phyloP scores from a whole-genome alignment of 768 basidiomycete species.

The Suillus alpinus region DNA sequence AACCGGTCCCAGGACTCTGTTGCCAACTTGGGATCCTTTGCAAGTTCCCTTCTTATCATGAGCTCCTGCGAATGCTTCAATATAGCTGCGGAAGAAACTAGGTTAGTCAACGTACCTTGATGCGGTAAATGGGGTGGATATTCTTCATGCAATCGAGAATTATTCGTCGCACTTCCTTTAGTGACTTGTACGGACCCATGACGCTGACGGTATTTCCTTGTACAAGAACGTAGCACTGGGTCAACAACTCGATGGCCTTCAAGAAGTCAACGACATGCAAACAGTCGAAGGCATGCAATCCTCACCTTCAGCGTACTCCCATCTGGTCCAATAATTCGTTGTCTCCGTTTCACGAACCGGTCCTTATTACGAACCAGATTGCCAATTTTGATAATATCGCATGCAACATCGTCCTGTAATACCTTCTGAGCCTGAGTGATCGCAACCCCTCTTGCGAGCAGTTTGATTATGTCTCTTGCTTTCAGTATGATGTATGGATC shows the following conservation, averaged over 20 bases:
- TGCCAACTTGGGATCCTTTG: conserved; percentile 95
- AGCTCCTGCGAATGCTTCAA: conserved; percentile 61
- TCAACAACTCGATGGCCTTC: conserved; percentile 95
- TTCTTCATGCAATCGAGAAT: conserved; percentile 99
- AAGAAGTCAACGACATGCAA: conserved; percentile 8
- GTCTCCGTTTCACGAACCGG: conserved; percentile 91
- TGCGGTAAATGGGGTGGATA: conserved; percentile 97
- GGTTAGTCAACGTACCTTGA: conserved; percentile 61
- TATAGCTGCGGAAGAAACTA: neutral
- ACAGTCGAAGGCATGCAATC: neutral
- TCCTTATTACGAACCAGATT: conserved; percentile 94
- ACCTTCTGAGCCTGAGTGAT: conserved; percentile 85
- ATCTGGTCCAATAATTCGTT: conserved; percentile 95
- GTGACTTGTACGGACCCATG: conserved; percentile 93
- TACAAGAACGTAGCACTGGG: conserved; percentile 95
- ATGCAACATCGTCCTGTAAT: conserved; percentile 84
- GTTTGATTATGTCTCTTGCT: conserved; percentile 92
- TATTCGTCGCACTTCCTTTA: conserved; percentile 95
- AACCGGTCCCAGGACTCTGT: conserved; percentile 97
- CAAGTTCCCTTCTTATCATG: conserved; percentile 96
- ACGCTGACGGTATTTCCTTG: conserved; percentile 98
- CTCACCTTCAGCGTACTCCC: conserved; percentile 93
- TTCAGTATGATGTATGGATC: conserved; percentile 97
- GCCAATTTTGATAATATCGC: conserved; percentile 98
- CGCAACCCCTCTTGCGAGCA: conserved; percentile 89